Percentiles rank a stretch among this genome's conserved stretches.
Conservation (phyloP, 2,329 filamentous ascomycete genomes). For the Whalleya microplaca region DNA sequence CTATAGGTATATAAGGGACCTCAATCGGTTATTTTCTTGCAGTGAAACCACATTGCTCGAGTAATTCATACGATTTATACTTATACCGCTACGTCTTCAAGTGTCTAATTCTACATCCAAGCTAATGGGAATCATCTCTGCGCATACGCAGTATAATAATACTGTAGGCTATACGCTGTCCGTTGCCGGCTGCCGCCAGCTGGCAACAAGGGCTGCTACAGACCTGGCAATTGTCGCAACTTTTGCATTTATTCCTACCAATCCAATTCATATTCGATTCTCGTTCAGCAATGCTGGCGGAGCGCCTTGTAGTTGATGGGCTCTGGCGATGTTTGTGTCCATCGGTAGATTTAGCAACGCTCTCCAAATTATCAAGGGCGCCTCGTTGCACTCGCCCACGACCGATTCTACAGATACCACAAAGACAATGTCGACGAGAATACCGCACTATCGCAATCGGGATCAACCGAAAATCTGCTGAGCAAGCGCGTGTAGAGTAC, state of each 20-base stretch:
- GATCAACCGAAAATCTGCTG: conserved; percentile 3
- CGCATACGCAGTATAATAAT: no score
- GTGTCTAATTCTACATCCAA: no score
- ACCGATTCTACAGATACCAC: conserved; percentile 10
- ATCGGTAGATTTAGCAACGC: conserved; percentile 48
- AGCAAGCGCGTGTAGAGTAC: conserved; percentile 27
- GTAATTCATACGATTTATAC: no score
- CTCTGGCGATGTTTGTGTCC: conserved; percentile 69
- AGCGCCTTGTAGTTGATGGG: conserved; percentile 55
- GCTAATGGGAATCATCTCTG: no score
- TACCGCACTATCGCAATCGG: not conserved
- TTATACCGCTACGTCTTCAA: no score
- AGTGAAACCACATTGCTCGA: not conserved
- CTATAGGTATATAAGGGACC: not conserved
- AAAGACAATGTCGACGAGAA: conserved; percentile 16
- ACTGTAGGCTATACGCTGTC: no score
- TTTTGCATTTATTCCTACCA: not conserved
- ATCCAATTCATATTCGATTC: conserved; percentile 2
- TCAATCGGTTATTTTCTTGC: not conserved
- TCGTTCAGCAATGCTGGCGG: conserved; percentile 39
- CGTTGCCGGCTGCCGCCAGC: not conserved
- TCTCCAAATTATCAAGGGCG: conserved; percentile 39
- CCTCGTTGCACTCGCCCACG: conserved; percentile 13
- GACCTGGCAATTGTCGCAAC: not conserved
- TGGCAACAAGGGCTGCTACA: not conserved